Percentiles rank a stretch among this genome's conserved stretches.
Conservation (phyloP, 345 rosid genomes). For the Clausena lansium region DNA sequence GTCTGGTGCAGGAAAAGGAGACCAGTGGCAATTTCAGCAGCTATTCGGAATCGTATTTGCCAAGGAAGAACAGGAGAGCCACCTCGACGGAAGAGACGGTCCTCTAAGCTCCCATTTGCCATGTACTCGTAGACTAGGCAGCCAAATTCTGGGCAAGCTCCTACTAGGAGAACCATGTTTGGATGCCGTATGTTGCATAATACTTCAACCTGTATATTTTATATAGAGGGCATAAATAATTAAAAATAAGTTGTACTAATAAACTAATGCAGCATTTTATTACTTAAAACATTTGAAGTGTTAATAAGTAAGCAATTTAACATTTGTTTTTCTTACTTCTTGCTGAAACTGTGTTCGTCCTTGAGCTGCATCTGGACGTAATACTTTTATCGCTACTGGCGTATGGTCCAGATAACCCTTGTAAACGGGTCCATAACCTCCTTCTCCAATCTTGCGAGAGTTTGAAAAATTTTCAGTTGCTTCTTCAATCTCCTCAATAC, state of each 20-base stretch:
- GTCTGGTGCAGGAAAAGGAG: slow-evolving; percentile 89
- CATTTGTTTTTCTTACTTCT: slow-evolving; percentile 42
- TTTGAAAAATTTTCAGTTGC: slow-evolving; percentile 57
- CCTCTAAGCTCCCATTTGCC: slow-evolving; percentile 94
- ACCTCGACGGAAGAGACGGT: slow-evolving; percentile 55
- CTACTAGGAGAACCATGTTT: slow-evolving; percentile 93
- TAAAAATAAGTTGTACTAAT: neutral
- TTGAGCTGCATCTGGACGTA: slow-evolving; percentile 83
- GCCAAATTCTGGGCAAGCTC: slow-evolving; percentile 87
- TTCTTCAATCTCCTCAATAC: slow-evolving; percentile 72
- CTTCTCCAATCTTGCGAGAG: slow-evolving; percentile 80
- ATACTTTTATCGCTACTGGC: slow-evolving; percentile 76
- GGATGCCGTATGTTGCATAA: slow-evolving; percentile 81
- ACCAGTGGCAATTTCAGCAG: slow-evolving; percentile 81
- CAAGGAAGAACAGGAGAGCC: slow-evolving; percentile 62
- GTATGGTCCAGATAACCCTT: slow-evolving; percentile 63
- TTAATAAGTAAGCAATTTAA: neutral
- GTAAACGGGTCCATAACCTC: slow-evolving; percentile 94
- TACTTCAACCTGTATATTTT: slow-evolving; percentile 58
- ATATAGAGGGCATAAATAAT: neutral
- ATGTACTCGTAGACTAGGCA: slow-evolving; percentile 87
- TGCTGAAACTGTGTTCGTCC: slow-evolving; percentile 81
- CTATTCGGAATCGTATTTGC: slow-evolving; percentile 69
- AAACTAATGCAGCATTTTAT: neutral
- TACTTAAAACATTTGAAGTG: neutral